Conservation (phyloP, 1,284 basidiomycete species). For the Peniophora sp. region DNA sequence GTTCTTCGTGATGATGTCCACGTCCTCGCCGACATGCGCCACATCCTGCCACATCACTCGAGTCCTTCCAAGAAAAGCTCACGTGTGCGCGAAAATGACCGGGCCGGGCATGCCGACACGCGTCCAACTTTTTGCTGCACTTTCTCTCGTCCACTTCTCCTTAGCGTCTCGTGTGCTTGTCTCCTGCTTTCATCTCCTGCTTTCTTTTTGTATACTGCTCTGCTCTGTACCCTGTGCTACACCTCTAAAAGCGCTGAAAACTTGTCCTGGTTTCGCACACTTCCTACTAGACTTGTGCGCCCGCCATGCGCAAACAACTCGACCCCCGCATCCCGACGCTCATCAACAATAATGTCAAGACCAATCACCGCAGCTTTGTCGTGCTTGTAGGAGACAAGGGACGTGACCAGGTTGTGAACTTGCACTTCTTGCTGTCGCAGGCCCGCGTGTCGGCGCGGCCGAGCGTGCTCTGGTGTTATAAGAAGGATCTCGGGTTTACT, state of each 20-base stretch:
- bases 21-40: no score
- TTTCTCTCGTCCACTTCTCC: no score
- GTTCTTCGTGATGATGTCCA: no score
- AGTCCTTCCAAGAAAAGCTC: no score
- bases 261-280: background rate
- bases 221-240: background rate
- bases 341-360: slow-evolving; percentile 90
- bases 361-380: slow-evolving; percentile 93
- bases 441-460: slow-evolving; percentile 84
- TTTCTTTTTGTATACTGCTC: no score
- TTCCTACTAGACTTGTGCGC: background rate
- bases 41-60: no score
- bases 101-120: no score
- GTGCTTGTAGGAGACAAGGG: slow-evolving; percentile 95
- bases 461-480: slow-evolving; percentile 95
- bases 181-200: no score
- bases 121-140: no score
- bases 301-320: slow-evolving; percentile 69
- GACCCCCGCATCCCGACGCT: slow-evolving; percentile 91
- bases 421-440: slow-evolving; percentile 93
- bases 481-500: slow-evolving; percentile 93
- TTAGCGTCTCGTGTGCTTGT: no score
- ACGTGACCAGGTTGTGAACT: slow-evolving; percentile 93
- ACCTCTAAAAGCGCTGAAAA: background rate
- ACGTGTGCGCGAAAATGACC: no score